Evolutionary conservation across 495 filamentous ascomycete species (phyloP).

Genomic region (Daldinia bambusicola): DNA sequence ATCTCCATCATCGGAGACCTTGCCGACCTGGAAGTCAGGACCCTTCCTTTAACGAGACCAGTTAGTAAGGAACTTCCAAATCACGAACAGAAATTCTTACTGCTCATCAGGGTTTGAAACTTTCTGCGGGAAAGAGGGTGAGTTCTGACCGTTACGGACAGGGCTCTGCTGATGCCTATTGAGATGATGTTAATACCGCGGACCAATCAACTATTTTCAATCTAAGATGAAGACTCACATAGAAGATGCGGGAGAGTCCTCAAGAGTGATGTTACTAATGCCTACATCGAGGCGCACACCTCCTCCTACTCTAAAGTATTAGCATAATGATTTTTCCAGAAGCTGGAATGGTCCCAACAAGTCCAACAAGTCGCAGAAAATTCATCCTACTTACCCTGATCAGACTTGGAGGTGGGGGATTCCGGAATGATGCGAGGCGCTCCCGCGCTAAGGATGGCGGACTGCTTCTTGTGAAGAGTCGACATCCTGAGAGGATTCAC

Average conservation of each 20-base stretch:
- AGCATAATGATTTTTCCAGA: neutral
- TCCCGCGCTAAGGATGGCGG: conserved; percentile 16
- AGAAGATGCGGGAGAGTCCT: conserved; percentile 1
- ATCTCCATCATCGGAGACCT: conserved; percentile 16
- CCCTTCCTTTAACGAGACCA: conserved; percentile 2
- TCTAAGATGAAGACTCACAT: conserved; percentile 1
- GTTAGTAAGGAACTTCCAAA: conserved; percentile 5
- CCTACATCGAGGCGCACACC: conserved; percentile 28
- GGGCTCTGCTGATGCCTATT: conserved; percentile 12
- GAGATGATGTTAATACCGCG: conserved; percentile 3
- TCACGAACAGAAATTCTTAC: conserved; percentile 9
- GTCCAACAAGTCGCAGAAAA: neutral
- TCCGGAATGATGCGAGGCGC: neutral
- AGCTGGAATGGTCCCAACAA: neutral
- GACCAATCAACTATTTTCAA: neutral
- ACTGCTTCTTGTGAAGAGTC: conserved; percentile 27
- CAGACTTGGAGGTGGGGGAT: conserved; percentile 29
- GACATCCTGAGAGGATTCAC: conserved; percentile 22
- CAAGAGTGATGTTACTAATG: conserved; percentile 17
- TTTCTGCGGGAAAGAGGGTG: neutral
- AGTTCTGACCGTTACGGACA: conserved; percentile 6
- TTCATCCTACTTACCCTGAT: conserved; percentile 24
- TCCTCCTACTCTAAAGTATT: conserved; percentile 20
- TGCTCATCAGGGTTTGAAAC: neutral
- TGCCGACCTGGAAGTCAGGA: conserved; percentile 19